Base-by-base conservation (phyloP, 1,284 basidiomycete genomes). In the Trichosporon sp. region DNA sequence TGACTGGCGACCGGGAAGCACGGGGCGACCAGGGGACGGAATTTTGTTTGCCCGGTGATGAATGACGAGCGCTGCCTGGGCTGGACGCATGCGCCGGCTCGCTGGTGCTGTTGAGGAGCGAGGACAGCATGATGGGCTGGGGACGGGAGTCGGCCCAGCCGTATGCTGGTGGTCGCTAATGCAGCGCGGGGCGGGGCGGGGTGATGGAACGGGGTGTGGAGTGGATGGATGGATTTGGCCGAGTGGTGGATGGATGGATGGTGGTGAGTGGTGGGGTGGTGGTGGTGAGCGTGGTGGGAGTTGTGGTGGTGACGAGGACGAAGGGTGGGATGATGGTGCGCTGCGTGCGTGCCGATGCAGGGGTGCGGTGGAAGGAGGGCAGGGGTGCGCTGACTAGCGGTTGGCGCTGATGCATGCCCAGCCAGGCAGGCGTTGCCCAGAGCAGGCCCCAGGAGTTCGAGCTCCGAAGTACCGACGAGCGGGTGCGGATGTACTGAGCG, bases 41-140 rank as follows among this genome's bases (percentile, higher is more conserved):
- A 60, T 60, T 60, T 60, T 60, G 56, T 60, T 60, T 60, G 29
- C 56, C 56, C 56, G 56, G 56, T 23, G 56, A 60, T 11, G 56
- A 31, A 29, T 32, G 15, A 15, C 56, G 56, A n/a, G 56, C 27
- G 44, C 29, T 13, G 56, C 34, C 65, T 47, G n/a, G 62, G 34
- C 32, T 60, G 56, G 56, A 60, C 27, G 56, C 56, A 60, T 60
- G 56, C 15, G 29, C 31, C 32, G 66, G 44, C 21, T 67, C 66
- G 18, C 35, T 67, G 42, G 62, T 58, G 23, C 34, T 63, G 66
- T 67, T 67, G 38, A 67, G 66, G 7, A 67, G 60, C 1, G 38
- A 51, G 60, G 66, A 67, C 25, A 67, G 66, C 66, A 67, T 67
- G 38, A 29, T 63, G 42, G 25, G 35, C 53, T 58, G 56, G 56